Conservation (phyloP, 2,329 filamentous ascomycete species). For the Torrubiella hemipterigena region DNA sequence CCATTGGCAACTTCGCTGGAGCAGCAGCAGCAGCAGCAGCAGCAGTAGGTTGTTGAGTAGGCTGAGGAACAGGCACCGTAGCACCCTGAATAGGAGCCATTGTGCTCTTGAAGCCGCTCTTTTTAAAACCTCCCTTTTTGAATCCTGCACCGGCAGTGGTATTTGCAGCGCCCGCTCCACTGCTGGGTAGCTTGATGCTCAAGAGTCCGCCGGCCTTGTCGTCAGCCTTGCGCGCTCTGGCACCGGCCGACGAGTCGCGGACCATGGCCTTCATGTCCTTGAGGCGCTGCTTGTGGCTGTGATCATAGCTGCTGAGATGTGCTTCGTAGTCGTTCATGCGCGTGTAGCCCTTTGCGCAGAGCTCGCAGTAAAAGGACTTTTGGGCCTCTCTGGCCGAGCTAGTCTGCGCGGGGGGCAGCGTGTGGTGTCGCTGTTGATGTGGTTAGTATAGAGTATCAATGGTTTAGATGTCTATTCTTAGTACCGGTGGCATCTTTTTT, state of each 20-base stretch:
- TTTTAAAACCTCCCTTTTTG: conserved; percentile 66
- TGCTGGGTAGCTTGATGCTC: conserved; percentile 47
- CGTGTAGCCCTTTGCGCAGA: conserved; percentile 89
- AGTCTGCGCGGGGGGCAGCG: conserved; percentile 45
- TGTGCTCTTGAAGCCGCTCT: conserved; percentile 70
- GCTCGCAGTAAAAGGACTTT: conserved; percentile 70
- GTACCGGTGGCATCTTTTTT: conserved; percentile 6
- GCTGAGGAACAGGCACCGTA: too few relatives aligned
- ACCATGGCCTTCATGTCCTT: conserved; percentile 82
- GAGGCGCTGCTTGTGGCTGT: conserved; percentile 83
- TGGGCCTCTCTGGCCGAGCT: conserved; percentile 61
- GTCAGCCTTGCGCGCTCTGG: conserved; percentile 56
- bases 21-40: conserved; percentile 19
- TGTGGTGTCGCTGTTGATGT: too few relatives aligned
- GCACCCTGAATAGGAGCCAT: conserved; percentile 44
- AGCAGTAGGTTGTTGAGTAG: too few relatives aligned
- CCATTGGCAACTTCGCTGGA: conserved; percentile 19
- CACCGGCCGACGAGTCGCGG: conserved; percentile 54
- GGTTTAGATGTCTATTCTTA: too few relatives aligned
- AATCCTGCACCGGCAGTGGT: conserved; percentile 33
- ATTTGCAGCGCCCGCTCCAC: conserved; percentile 14
- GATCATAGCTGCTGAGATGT: conserved; percentile 88
- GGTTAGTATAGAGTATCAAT: too few relatives aligned
- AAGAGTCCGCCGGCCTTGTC: conserved; percentile 59
- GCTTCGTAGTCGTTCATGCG: conserved; percentile 95